Evolutionary conservation across 2,329 filamentous ascomycete genomes (phyloP), one percentile per base, ranked within the genome.

Genomic region (Stagonosporopsis rhizophila): DNA sequence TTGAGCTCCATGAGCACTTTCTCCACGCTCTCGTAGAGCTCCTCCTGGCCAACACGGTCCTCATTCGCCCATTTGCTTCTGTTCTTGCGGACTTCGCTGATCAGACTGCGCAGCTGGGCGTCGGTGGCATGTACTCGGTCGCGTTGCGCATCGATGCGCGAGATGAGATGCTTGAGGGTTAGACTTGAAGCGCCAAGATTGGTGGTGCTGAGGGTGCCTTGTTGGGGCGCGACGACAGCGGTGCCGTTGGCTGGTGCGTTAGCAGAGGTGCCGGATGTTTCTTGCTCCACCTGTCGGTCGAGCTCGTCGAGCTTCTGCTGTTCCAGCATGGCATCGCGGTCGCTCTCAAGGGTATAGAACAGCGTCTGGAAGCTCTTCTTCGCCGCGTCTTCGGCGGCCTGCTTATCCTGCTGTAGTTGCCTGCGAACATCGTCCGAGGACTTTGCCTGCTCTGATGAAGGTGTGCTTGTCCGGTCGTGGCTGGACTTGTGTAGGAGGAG

Each of bases 21-120:
- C 75, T 99, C 95, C 14, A 95, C 83, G 11, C 95, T 92, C 79
- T 99, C 95, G 74, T 99, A 99, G 6, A 99, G 83, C 77, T 99
- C 95, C 77, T 99, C 95, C 77, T 99, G 95, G 57, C 95, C 94
- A 59, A 99, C 89, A 66, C 96, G 95, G 67, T 99, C 95, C 76
- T 98, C 95, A 74, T 90, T 98, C 3, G 95, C 94, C 95, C 95
- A 99, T 79, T 99, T 99, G 77, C 94, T 98, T 69, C 95, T 85
- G 68, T 98, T 98, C 77, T 98, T 99, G 62, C 95, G 87, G 17
- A 99, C 95, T 77, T 99, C 95, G 68, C 95, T 97, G 85, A 99
- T 96, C 56, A 99, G 80, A 45, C 89, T 91, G 57, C 95, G 87
- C 57, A 99, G 82, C 72, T 99, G 94, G 22, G 92, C 90, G 79